A percentile compares a stretch with the other conserved stretches of the same genome.
phyloP scores from a whole-genome alignment of 192 early-diverging fungal genomes.

The Entomortierella chlamydospora region DNA sequence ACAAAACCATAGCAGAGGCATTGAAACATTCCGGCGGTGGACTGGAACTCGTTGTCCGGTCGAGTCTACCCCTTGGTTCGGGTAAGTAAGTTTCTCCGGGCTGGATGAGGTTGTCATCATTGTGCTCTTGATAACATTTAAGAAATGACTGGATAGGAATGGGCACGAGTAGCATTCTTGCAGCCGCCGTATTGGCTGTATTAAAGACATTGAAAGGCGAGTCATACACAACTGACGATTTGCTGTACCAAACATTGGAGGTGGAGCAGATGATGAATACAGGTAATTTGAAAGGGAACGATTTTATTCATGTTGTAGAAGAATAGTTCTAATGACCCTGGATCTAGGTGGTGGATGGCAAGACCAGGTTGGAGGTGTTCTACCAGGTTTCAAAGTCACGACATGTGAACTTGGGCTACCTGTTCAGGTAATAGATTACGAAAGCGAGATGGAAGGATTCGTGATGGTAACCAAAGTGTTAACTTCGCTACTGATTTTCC shows the following conservation, averaged over 20 bases:
- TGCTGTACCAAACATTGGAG: slow-evolving; percentile 37
- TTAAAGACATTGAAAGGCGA: slow-evolving; percentile 28
- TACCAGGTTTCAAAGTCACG: slow-evolving; percentile 38
- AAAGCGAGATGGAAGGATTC: not conserved
- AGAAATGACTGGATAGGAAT: slow-evolving; percentile 18
- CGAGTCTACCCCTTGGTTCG: slow-evolving; percentile 39
- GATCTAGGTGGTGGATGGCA: slow-evolving; percentile 50
- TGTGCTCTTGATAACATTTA: too few species aligned
- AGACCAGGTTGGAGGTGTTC: slow-evolving; percentile 43
- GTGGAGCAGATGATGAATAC: slow-evolving; percentile 57
- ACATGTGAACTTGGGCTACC: slow-evolving; percentile 29
- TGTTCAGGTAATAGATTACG: slow-evolving; percentile 20
- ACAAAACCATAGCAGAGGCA: slow-evolving; percentile 26
- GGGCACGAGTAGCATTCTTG: slow-evolving; percentile 42
- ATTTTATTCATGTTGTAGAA: not conserved
- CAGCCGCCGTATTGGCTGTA: slow-evolving; percentile 38
- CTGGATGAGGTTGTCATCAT: too few species aligned
- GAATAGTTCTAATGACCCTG: too few species aligned
- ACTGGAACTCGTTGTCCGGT: slow-evolving; percentile 32
- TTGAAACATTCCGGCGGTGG: slow-evolving; percentile 39
- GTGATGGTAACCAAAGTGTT: too few species aligned
- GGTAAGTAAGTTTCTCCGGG: too few species aligned
- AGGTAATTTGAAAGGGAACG: slow-evolving; percentile 1
- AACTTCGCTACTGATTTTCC: too few species aligned
- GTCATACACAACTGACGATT: slow-evolving; percentile 20